These are phyloP conservation scores for Boletus rubropictus DNA, from an alignment of 768 basidiomycete genomes.

Conservation along the genomic window DNA sequence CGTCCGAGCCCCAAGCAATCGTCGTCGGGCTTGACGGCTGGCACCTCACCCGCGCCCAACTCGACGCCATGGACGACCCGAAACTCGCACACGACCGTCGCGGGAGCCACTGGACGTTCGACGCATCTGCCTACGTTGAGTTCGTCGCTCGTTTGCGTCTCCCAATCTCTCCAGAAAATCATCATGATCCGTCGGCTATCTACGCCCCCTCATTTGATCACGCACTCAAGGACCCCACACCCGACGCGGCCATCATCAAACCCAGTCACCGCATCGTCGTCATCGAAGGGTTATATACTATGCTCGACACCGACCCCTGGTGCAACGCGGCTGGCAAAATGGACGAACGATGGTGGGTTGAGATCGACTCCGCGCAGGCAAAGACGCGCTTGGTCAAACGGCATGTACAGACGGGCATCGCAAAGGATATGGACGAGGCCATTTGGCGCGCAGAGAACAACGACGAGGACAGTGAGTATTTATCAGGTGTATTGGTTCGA, in stretches of 20 bases:
- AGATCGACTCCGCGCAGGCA: slow-evolving; percentile 52
- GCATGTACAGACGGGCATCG: slow-evolving; percentile 75
- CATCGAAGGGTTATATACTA: slow-evolving; percentile 86
- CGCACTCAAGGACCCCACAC: slow-evolving; percentile 77
- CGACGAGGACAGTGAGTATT: slow-evolving; percentile 63
- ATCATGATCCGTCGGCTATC: slow-evolving; percentile 26
- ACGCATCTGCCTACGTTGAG: slow-evolving; percentile 60
- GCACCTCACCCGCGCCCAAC: slow-evolving; percentile 77
- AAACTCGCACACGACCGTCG: slow-evolving; percentile 71
- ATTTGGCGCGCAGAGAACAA: slow-evolving; percentile 69
- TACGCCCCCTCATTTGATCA: slow-evolving; percentile 85
- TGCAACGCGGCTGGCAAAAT: slow-evolving; percentile 51
- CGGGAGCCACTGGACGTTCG: slow-evolving; percentile 90
- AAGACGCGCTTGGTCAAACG: slow-evolving; percentile 57
- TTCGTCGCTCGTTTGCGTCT: slow-evolving; percentile 57
- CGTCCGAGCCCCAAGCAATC: slow-evolving; percentile 37
- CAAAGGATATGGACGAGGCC: slow-evolving; percentile 58
- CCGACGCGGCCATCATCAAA: slow-evolving; percentile 50
- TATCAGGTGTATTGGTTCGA: not conserved
- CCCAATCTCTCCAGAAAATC: slow-evolving; percentile 4
- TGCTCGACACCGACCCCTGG: slow-evolving; percentile 75
- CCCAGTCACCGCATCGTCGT: slow-evolving; percentile 72
- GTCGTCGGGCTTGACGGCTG: slow-evolving; percentile 87
- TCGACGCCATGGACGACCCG: slow-evolving; percentile 74
- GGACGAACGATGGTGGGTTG: slow-evolving; percentile 77